phyloP scores from a whole-genome alignment of 208 protist genomes.

The Crithidia expoeki region DNA sequence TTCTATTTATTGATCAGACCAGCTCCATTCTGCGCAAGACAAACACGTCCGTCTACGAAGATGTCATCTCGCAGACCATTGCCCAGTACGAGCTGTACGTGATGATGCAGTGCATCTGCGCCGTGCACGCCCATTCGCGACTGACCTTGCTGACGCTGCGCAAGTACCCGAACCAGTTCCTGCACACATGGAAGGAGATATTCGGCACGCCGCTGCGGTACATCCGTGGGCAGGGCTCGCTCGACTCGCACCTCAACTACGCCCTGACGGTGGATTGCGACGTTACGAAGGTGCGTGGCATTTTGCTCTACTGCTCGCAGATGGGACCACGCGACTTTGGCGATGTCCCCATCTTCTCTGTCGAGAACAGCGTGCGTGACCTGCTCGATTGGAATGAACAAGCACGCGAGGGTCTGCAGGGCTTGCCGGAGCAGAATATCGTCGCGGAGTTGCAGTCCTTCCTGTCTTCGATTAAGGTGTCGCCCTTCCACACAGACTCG shows the following conservation, averaged over 20 bases:
- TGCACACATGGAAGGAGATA: constrained; percentile 62
- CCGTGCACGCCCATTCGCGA: constrained; percentile 66
- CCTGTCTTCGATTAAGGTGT: constrained; percentile 76
- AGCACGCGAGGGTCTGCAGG: constrained; percentile 22
- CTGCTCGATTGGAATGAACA: constrained; percentile 65
- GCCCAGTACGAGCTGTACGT: constrained; percentile 78
- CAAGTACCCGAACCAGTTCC: constrained; percentile 58
- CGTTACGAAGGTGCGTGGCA: constrained; percentile 61
- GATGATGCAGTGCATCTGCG: constrained; percentile 88
- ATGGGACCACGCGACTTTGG: constrained; percentile 85
- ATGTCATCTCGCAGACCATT: constrained; percentile 82
- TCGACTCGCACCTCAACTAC: constrained; percentile 85
- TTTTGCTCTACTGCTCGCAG: constrained; percentile 90
- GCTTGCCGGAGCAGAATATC: constrained; percentile 75
- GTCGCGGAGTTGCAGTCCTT: constrained; percentile 87
- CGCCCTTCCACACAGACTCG: constrained; percentile 77
- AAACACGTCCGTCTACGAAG: constrained; percentile 75
- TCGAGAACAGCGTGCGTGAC: constrained; percentile 77
- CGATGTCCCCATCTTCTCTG: constrained; percentile 85
- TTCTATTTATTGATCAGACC: constrained; percentile 89
- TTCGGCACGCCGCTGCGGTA: constrained; percentile 73
- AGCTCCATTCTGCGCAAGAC: constrained; percentile 75
- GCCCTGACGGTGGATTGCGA: constrained; percentile 56
- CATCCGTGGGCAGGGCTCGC: constrained; percentile 80
- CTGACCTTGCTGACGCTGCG: constrained; percentile 77